Evolutionary conservation across 2,329 filamentous ascomycete species (phyloP).

Genomic region (Endoconidiophora laricicola): DNA sequence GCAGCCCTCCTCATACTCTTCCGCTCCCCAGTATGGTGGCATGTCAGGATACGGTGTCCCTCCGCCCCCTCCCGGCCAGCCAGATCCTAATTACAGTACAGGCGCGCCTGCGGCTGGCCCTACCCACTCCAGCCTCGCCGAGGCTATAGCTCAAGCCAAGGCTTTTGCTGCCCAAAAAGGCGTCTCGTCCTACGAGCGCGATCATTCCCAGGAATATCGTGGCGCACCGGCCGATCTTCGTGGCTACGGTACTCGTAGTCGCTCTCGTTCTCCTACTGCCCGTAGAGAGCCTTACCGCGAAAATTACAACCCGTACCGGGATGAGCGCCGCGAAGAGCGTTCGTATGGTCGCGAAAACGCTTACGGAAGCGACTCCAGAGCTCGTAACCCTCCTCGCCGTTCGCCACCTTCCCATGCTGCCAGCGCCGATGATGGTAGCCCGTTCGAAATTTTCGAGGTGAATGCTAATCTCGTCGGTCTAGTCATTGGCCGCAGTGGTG

Average conservation of each 20-base stretch:
- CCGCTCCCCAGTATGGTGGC: slow-evolving; percentile 6
- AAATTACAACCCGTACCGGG: slow-evolving; percentile 67
- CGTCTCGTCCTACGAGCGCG: slow-evolving; percentile 43
- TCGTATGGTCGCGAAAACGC: slow-evolving; percentile 34
- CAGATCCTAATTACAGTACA: neutral
- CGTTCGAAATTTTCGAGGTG: slow-evolving; percentile 60
- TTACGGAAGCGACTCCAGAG: slow-evolving; percentile 17
- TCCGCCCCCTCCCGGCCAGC: slow-evolving; percentile 1
- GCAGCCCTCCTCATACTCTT: slow-evolving; percentile 7
- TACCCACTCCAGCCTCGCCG: slow-evolving; percentile 19
- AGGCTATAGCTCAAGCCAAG: slow-evolving; percentile 72
- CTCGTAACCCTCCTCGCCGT: slow-evolving; percentile 53
- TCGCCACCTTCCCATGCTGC: slow-evolving; percentile 44
- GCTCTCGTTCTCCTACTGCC: slow-evolving; percentile 55
- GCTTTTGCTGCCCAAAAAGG: slow-evolving; percentile 69
- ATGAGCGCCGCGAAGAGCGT: slow-evolving; percentile 61
- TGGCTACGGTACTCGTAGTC: slow-evolving; percentile 30
- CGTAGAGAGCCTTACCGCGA: slow-evolving; percentile 57
- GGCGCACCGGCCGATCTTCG: slow-evolving; percentile 19
- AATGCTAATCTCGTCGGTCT: slow-evolving; percentile 76
- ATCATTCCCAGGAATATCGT: slow-evolving; percentile 9
- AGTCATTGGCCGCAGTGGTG: slow-evolving; percentile 79
- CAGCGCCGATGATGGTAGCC: slow-evolving; percentile 45
- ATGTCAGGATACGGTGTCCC: slow-evolving; percentile 4
- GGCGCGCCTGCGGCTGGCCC: slow-evolving; percentile 1